Evolutionary conservation across 495 filamentous ascomycete species (phyloP), one percentile per base, ranked within the genome.

Genomic region (Aspergillus baeticus): DNA sequence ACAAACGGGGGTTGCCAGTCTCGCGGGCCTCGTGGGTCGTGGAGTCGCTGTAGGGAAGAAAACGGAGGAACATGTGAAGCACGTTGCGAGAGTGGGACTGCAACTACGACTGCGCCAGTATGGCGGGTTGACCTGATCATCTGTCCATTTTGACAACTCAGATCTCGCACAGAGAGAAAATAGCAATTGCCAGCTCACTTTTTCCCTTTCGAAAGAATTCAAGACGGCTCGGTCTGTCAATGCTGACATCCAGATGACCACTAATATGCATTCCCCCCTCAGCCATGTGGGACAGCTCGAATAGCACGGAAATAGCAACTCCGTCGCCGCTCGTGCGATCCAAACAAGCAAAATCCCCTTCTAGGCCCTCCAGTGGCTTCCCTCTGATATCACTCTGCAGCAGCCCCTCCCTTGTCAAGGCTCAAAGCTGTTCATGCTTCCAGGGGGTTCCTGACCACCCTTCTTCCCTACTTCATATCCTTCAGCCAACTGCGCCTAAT

Each of bases 241-340:
- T n/a, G 31, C 17, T 33, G 43, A 47, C 33, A 44, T 55, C 36
- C 53, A 55, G 53, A 55, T 55, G 53, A 55, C 53, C 35, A 15
- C 17, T 42, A 13, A 33, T 36, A 38, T 55, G 43, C 42, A 44
- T 44, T 43, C 4, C 34, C 18, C 47, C 33, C 48, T 34, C 44
- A 47, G 42, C 53, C 53, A 55, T 55, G 53, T 55, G 53, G 53
- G 44, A 55, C 53, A 49, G 53, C 36, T 23, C 33, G 31, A 7
- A 17, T 8, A 36, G 17, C 23, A 37, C 42, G 34, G 10, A 54
- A 55, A 55, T 55, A 55, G 53, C 31, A 54, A 54, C 51, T 10
- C 7, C 29, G 18, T 3, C 44, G n/a, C 26, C 11, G 18, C 37
- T 37, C 35, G n/a, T 5, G 17, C 14, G 17, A 49, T 18, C 5